Base-by-base conservation (phyloP, 306 rosid species). In the Luffa acutangula region DNA sequence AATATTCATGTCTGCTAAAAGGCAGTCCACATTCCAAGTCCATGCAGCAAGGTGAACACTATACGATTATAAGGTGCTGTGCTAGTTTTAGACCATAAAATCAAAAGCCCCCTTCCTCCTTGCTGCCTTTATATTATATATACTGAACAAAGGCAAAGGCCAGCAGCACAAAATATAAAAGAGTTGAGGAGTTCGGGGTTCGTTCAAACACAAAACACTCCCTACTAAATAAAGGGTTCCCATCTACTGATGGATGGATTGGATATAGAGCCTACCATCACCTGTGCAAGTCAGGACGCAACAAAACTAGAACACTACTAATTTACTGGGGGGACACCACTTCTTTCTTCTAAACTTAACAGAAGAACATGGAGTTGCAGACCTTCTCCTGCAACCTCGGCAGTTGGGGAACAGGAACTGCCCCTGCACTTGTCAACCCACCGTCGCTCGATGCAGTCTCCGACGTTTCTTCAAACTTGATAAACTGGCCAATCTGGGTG, bases 381-480 rank as follows among this genome's bases (percentile, higher is more conserved):
- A 93, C 94, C 0, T 57, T 88, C 0, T 88, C 90, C 66, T 87
- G 57, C 83, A 95, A 37, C 57, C 82, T 83, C 0, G 99, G 99
- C 33, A 91, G 79, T 78, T 91, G 99, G 2, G 99, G 97, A 9
- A 95, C 93, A 0, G 93, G 81, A 65, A 86, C 83, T 17, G 86
- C 89, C 65, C 97, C 97, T 0, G 86, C 84, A 31, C 89, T 81
- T 3, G 89, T 74, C 58, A 77, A 0, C 9, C 93, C 96, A 13
- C 97, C 97, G 15, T 90, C 97, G 83, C 96, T 90, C 0, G 99
- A 95, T 6, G 91, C 78, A 1, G 99, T 91, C 86, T 95, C 99
- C 0, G 99, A 93, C 43, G 84, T 80, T 0, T 91, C 97, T 13
- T 94, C 98, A 17, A 89, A 94, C 14, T 92, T 94, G 81, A 94